Conservation (phyloP, 2,329 filamentous ascomycete species). For the Pseudogymnoascus sp. region DNA sequence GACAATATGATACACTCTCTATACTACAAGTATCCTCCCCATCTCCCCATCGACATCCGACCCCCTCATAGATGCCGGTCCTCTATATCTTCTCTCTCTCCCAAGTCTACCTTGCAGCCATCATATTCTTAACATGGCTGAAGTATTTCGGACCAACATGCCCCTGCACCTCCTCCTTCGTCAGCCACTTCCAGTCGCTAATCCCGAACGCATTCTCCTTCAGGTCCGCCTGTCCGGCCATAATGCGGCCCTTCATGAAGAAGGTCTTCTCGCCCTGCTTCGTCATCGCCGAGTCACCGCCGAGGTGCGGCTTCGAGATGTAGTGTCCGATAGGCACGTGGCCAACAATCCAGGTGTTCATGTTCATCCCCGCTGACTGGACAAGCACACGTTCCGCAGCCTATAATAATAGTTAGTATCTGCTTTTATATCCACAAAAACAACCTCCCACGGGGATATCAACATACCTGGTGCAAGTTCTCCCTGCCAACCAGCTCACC, state of each 20-base stretch:
- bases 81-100: constrained; percentile 13
- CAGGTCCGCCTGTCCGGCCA: constrained; percentile 90
- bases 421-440: neutral
- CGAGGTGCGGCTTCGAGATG: constrained; percentile 46
- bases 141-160: constrained; percentile 64
- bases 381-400: constrained; percentile 73
- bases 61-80: neutral
- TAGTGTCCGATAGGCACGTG: constrained; percentile 82
- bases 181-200: constrained; percentile 84
- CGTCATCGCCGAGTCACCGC: constrained; percentile 35
- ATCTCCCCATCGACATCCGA: neutral
- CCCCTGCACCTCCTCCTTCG: constrained; percentile 75
- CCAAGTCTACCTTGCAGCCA: constrained; percentile 60
- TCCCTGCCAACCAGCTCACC: constrained; percentile 63
- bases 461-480: constrained; percentile 72
- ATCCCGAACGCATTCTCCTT: constrained; percentile 63
- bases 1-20: constrained; percentile 7
- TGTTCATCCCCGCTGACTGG: constrained; percentile 77
- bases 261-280: constrained; percentile 73
- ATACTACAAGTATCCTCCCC: neutral
- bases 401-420: constrained; percentile 40
- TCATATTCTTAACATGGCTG: constrained; percentile 70
- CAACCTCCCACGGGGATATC: neutral
- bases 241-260: constrained; percentile 92
- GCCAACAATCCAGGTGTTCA: constrained; percentile 98